Evolutionary conservation across 2,329 filamentous ascomycete genomes (phyloP).

Genomic region (Rachicladosporium sp.): DNA sequence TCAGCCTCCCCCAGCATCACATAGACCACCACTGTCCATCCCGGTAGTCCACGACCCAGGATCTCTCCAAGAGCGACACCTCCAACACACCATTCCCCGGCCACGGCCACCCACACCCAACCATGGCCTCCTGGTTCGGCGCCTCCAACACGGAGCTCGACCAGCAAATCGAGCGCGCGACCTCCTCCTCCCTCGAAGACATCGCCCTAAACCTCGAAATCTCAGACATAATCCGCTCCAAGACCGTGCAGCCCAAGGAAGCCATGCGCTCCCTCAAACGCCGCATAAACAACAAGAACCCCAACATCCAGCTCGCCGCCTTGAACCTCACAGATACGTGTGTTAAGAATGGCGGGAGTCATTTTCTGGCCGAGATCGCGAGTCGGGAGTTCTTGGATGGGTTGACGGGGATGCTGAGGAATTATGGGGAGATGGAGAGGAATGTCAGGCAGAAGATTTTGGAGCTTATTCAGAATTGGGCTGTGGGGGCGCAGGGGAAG

Average conservation of each 20-base stretch:
- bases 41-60: no score
- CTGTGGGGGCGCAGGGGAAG: slow-evolving; percentile 73
- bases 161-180: slow-evolving; percentile 93
- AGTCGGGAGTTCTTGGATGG: slow-evolving; percentile 99
- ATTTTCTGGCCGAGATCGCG: slow-evolving; percentile 91
- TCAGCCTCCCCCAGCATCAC: no score
- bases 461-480: slow-evolving; percentile 88
- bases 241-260: slow-evolving; percentile 93
- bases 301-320: slow-evolving; percentile 91
- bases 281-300: slow-evolving; percentile 93
- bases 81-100: slow-evolving; percentile 1
- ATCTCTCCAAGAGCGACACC: neutral
- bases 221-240: slow-evolving; percentile 91
- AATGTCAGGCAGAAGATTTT: slow-evolving; percentile 85
- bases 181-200: slow-evolving; percentile 91
- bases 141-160: slow-evolving; percentile 77
- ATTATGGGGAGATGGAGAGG: slow-evolving; percentile 62
- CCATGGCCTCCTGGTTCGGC: slow-evolving; percentile 95
- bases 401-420: slow-evolving; percentile 75
- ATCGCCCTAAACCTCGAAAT: slow-evolving; percentile 97
- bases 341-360: slow-evolving; percentile 92
- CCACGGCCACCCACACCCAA: slow-evolving; percentile 19
- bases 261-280: slow-evolving; percentile 94
- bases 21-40: no score
- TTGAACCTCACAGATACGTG: slow-evolving; percentile 95